Evolutionary conservation across 2,329 filamentous ascomycete species (phyloP), one percentile per base, ranked within the genome.

Genomic region (Fusarium nygamai): DNA sequence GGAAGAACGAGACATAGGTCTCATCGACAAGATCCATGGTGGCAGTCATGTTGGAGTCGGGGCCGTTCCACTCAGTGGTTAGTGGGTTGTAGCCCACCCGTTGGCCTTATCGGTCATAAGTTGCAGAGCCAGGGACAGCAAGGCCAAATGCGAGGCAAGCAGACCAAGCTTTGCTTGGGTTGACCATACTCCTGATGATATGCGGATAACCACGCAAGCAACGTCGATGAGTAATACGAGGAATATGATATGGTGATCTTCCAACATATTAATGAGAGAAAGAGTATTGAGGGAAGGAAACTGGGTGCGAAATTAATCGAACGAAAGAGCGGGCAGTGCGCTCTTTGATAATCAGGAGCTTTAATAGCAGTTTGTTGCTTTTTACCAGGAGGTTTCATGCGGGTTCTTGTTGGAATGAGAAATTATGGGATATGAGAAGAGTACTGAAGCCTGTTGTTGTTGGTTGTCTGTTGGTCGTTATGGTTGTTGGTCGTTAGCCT

Each of bases 381-480:
- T 8, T 13, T 8, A 19, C 5, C 11, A 5, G 11, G 2, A 19
- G 1, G 6, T 24, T 7, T 24, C 1, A 16, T 44, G 5, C 11
- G 17, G 6, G 8, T 0, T 5, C 5, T 44, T 19, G n/a, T 19
- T 19, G 7, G 7, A 1, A 4, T 13, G 16, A 13, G n/a, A 24
- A 13, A 19, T 13, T 27, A 4, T 13, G 43, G 11, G n/a, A 46
- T 46, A 6, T 4, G 11, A 19, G n/a, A 27, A 19, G 6, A 44
- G 1, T 46, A 5, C n/a, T 44, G 43, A 27, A 27, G n/a, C n/a
- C 43, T 27, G 38, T 14, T 20, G 6, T 4, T 34, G 20, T 48
- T 59, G 31, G 43, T 13, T 48, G 33, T 47, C 14, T 46, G 43
- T 46, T 46, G n/a, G 43, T n/a, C 20, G 43, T 29, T 48, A 3